Conservation (phyloP, 257 asterid genomes). For the Jasminum sambac region DNA sequence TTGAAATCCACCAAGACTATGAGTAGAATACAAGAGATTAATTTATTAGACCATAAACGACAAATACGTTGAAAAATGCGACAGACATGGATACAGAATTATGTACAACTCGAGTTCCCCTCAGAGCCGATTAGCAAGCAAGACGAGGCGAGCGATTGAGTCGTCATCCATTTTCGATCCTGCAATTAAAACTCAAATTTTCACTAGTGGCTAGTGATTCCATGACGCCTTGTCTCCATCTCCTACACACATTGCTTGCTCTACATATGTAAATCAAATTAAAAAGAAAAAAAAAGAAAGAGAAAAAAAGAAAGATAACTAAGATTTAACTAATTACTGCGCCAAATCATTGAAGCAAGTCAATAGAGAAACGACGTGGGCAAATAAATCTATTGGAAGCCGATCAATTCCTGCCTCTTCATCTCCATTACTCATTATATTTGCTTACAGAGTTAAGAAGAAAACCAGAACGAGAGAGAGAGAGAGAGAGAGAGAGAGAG, state of each 20-base stretch:
- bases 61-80: too few species aligned
- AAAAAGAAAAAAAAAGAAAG: background rate
- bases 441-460: too few species aligned
- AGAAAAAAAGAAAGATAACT: background rate
- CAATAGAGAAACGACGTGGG: background rate
- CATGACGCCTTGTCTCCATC: slow-evolving; percentile 86
- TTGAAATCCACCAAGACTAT: too few species aligned
- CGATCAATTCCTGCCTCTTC: too few species aligned
- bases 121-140: slow-evolving; percentile 45
- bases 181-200: slow-evolving; percentile 64
- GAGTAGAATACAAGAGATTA: too few species aligned
- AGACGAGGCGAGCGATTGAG: slow-evolving; percentile 73
- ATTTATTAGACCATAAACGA: too few species aligned
- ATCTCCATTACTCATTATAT: too few species aligned
- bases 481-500: too few species aligned
- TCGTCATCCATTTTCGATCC: slow-evolving; percentile 92
- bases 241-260: slow-evolving; percentile 69
- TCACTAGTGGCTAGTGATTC: slow-evolving; percentile 74
- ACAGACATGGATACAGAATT: too few species aligned
- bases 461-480: too few species aligned
- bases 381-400: background rate
- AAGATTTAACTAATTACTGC: background rate
- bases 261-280: slow-evolving; percentile 26
- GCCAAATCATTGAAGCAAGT: background rate
- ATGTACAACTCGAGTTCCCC: too few species aligned